Evolutionary conservation across 2,329 filamentous ascomycete species (phyloP), one percentile per base, ranked within the genome.

Genomic region (Fusarium nematophilum): DNA sequence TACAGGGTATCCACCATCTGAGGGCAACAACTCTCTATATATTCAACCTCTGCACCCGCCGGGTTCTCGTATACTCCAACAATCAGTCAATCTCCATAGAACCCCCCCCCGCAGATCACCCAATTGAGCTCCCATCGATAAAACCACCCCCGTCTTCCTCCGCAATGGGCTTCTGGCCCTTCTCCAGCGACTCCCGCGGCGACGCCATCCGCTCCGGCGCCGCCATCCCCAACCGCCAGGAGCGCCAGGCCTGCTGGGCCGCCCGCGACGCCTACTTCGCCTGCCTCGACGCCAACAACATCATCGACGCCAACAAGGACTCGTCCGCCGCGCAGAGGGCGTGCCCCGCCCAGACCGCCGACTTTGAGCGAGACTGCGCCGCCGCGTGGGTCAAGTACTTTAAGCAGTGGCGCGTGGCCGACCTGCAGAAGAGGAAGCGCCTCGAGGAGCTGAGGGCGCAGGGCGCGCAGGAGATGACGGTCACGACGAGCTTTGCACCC

Each of bases 381-480:
- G 84, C 82, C 55, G 93, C 93, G 73, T 99, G 95, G 95, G 95
- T 97, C 58, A 92, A 93, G 78, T 98, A 99, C 77, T 99, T 99
- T 79, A 97, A 98, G 82, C 93, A 97, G 77, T 90, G 93, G 79
- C 85, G 95, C 70, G 92, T 98, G 29, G 94, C 96, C 78, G 95
- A 99, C 68, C 85, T 91, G 71, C 91, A 96, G 69, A 92, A 94
- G 77, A 89, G 91, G 71, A 82, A 88, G 77, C 90, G 92, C 18
- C 80, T 97, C 63, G 89, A 90, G 68, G 86, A 87, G 72, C 85
- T 97, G 68, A 83, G 90, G 72, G 83, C 82, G 39, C 89, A 94
- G 74, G 90, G 90, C 61, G 91, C 90, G 10, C 80, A 83, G 62
- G 82, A 84, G 75, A 82, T 91, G 73, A 74, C 75, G 11, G 75